Base-by-base conservation (phyloP, 371 early-diverging fungal genomes). In the Apophysomyces trapeziformis region DNA sequence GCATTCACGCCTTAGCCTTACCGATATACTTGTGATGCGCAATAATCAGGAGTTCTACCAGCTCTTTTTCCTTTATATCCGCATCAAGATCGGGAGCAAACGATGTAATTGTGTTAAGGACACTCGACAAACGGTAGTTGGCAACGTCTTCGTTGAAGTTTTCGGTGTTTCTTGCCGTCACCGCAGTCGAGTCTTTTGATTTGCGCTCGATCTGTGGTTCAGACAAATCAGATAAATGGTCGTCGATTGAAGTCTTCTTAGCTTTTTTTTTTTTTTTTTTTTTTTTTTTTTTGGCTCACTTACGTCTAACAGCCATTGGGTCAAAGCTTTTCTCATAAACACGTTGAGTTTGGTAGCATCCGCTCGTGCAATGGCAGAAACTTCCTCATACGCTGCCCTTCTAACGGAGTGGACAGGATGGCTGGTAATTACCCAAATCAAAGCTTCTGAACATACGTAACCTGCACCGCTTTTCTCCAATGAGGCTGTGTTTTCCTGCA, bases 21-120 rank as follows among this genome's bases (percentile, higher is more conserved):
- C 78, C 80, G n/a, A 93, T 82, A 11, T 84, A 83, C 18, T 91
- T 76, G 67, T 94, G 93, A 63, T 92, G 93, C 37, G 91, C 83
- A 6, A 93, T 67, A 7, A 94, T 75, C 44, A 89, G 75, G 57
- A 94, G 66, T 8, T 92, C 85, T 26, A 91, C 83, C 18, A 94
- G 77, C 43, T 77, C 82, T 11, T 73, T 60, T 58, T 82, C 81
- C 63, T 83, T 82, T 45, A 71, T 64, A 1, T 70, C 71, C 38
- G 72, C 71, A 11, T 73, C 71, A 8, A 73, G 60, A 5, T 80
- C 83, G 0, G 73, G 63, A 41, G 67, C 71, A 61, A 77, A 85
- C 11, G 80, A 71, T 0, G 92, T 90, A 38, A 92, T 79, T 2
- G 89, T 85, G 13, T 88, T 84, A 45, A 93, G 74, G 3, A 94